A percentile compares a stretch with the other conserved stretches of the same genome.
Conservation (phyloP, 2,329 filamentous ascomycete genomes). For the Diplocarpon mali region DNA sequence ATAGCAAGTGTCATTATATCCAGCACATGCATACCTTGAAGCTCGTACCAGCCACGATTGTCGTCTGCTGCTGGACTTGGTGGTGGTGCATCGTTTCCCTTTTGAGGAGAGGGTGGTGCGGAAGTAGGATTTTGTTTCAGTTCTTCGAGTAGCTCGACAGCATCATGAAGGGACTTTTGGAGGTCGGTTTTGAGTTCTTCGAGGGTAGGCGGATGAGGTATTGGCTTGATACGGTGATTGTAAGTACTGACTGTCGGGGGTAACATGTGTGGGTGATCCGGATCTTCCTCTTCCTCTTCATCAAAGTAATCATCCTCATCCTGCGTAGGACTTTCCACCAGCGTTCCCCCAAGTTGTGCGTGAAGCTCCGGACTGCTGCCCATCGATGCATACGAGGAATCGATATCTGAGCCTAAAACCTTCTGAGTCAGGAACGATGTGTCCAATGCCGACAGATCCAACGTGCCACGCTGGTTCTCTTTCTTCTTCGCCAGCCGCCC, state of each 20-base stretch:
- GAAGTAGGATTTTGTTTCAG: conserved; percentile 30
- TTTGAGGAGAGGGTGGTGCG: conserved; percentile 12
- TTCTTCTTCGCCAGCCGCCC: conserved; percentile 70
- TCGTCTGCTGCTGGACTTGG: conserved; percentile 23
- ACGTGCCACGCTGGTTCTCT: conserved; percentile 34
- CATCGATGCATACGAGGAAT: conserved; percentile 50
- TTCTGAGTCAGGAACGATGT: conserved; percentile 32
- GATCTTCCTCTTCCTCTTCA: conserved; percentile 46
- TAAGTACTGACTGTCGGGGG: conserved; percentile 98
- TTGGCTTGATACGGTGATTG: conserved; percentile 68
- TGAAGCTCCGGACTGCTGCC: conserved; percentile 46
- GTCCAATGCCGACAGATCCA: conserved; percentile 47
- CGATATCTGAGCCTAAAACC: conserved; percentile 37
- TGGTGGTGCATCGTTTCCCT: conserved; percentile 7
- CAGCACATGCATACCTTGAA: conserved; percentile 84
- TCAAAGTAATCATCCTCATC: conserved; percentile 37
- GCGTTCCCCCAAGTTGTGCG: conserved; percentile 26
- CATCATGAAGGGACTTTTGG: conserved; percentile 56
- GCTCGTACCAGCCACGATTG: conserved; percentile 61
- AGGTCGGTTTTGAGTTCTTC: conserved; percentile 64
- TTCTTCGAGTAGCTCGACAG: conserved; percentile 55
- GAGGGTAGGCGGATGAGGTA: conserved; percentile 76
- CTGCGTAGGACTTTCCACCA: conserved; percentile 30
- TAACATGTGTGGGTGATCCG: conserved; percentile 65
- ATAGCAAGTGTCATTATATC: conserved; percentile 95